Percentiles rank a stretch among this genome's conserved stretches.
Conservation (phyloP, 768 basidiomycete species). For the Trametes cingulata region DNA sequence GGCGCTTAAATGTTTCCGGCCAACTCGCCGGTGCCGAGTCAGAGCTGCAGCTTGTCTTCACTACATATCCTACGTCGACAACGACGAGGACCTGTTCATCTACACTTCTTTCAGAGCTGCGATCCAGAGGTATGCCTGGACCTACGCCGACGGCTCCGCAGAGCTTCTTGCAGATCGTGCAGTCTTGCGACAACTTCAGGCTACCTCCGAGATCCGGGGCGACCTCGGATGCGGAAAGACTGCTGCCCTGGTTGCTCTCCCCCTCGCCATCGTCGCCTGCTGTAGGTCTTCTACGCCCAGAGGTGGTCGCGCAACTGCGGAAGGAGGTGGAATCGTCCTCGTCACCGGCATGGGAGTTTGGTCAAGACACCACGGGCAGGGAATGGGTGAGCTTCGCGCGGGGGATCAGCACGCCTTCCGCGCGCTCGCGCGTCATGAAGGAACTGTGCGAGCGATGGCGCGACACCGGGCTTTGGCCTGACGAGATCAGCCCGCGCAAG, state of each 20-base stretch:
- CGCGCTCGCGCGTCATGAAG: constrained; percentile 61
- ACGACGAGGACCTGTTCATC: too few species aligned
- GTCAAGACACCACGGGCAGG: constrained; percentile 7
- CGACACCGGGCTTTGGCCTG: constrained; percentile 57
- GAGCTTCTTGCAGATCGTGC: constrained; percentile 61
- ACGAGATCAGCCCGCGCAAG: constrained; percentile 70
- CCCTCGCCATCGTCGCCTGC: constrained; percentile 52
- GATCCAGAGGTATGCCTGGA: constrained; percentile 3
- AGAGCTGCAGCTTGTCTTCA: too few species aligned
- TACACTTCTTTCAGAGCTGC: too few species aligned
- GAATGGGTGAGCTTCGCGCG: constrained; percentile 48
- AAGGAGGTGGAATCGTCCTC: constrained; percentile 46
- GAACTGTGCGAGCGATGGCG: constrained; percentile 78
- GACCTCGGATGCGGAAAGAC: constrained; percentile 38
- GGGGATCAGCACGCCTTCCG: constrained; percentile 53
- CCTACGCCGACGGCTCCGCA: constrained; percentile 18
- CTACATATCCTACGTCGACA: too few species aligned
- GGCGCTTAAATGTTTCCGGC: too few species aligned
- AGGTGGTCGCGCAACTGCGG: constrained; percentile 54
- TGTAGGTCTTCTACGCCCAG: constrained; percentile 61
- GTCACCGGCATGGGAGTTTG: constrained; percentile 42
- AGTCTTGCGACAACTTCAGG: constrained; percentile 71
- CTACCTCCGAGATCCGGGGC: constrained; percentile 34
- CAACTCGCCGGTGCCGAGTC: too few species aligned
- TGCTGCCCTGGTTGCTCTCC: constrained; percentile 59